Evolutionary conservation across 2,329 filamentous ascomycete species (phyloP).

Genomic region (Colletotrichum eremochloae): DNA sequence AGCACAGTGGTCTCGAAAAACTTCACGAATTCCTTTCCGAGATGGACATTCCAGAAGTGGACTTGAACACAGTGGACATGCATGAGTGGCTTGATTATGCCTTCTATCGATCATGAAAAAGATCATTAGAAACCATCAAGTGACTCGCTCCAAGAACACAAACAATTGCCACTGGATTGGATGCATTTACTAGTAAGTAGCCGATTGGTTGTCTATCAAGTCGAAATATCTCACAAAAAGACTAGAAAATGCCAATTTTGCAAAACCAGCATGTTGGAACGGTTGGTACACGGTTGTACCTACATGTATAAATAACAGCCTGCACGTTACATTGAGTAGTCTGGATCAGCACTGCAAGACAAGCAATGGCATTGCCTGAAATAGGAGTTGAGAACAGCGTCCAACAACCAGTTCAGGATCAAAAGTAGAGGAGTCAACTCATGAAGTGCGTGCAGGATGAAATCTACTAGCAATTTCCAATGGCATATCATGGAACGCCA

Average conservation of each 20-base stretch:
- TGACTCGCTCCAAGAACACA: background rate
- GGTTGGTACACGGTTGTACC: no score
- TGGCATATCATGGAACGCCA: slow-evolving; percentile 61
- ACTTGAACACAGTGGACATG: slow-evolving; percentile 36
- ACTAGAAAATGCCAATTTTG: background rate
- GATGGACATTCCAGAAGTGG: slow-evolving; percentile 29
- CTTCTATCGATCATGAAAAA: slow-evolving; percentile 22
- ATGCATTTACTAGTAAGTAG: background rate
- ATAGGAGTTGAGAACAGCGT: background rate
- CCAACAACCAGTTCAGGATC: background rate
- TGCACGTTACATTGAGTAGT: background rate
- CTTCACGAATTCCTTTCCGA: slow-evolving; percentile 31
- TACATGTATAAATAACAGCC: background rate
- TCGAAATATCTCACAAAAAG: background rate
- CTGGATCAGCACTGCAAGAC: no score
- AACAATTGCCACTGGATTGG: slow-evolving; percentile 43
- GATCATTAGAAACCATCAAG: no score
- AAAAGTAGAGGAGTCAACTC: background rate
- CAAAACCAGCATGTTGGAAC: background rate
- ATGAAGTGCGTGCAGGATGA: background rate
- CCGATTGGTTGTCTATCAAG: fast-evolving
- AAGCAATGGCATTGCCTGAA: background rate
- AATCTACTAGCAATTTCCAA: slow-evolving; percentile 41
- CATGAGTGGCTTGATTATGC: slow-evolving; percentile 39
- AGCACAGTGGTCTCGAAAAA: slow-evolving; percentile 33